phyloP scores from a whole-genome alignment of 140 eudicot species.

The Cichorium intybus region DNA sequence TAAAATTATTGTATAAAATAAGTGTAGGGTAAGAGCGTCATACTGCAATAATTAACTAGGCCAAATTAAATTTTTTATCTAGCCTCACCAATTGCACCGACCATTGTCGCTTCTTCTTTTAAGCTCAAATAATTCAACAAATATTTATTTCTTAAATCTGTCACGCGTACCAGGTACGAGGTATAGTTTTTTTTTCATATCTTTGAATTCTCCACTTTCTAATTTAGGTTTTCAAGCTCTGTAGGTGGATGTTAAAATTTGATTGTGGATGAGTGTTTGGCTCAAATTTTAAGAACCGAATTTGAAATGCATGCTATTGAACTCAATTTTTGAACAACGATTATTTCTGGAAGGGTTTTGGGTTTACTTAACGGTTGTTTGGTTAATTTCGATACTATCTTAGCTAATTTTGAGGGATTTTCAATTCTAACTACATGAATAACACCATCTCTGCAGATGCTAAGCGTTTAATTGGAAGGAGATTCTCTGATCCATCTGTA shows the following conservation, averaged over 20 bases:
- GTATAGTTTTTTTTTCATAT: too few relatives aligned
- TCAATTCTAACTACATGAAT: neutral
- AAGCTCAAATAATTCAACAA: too few relatives aligned
- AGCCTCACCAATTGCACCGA: too few relatives aligned
- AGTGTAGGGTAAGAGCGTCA: too few relatives aligned
- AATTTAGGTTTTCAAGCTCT: neutral
- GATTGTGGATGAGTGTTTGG: neutral
- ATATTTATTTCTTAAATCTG: too few relatives aligned
- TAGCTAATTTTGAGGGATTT: neutral
- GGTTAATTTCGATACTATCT: too few relatives aligned
- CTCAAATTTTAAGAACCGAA: neutral
- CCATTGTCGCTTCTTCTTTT: too few relatives aligned
- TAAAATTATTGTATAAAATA: too few relatives aligned
- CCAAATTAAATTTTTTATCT: too few relatives aligned
- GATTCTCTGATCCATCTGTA: conserved; percentile 28
- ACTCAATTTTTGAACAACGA: neutral
- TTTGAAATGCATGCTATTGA: neutral
- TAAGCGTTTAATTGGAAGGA: conserved; percentile 34
- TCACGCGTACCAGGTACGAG: too few relatives aligned
- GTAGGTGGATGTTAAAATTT: neutral
- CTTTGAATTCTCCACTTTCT: too few relatives aligned
- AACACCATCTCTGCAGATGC: conserved; percentile 24
- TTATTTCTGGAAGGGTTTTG: neutral
- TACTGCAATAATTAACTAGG: too few relatives aligned
- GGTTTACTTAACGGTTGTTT: neutral